Percentiles rank a stretch among this genome's conserved stretches.
phyloP scores from a whole-genome alignment of 2,329 filamentous ascomycete species.

The Cercospora brassicicola region DNA sequence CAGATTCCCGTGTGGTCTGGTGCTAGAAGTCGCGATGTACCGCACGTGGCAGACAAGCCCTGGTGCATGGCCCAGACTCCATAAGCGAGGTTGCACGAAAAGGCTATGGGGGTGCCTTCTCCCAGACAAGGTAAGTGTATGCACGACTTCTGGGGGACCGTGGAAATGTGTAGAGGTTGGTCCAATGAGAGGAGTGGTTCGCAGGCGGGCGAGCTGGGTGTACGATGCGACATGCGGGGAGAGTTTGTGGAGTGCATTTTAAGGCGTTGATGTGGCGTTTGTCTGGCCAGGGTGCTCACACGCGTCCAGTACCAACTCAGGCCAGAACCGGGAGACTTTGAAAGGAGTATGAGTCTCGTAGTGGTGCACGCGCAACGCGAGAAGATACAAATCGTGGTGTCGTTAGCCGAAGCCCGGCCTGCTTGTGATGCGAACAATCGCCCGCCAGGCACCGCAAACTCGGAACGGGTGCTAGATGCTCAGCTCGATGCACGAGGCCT shows the following conservation, averaged over 20 bases:
- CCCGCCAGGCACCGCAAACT: background rate
- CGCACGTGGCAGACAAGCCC: slow-evolving; percentile 9
- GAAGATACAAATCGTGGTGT: background rate
- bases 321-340: background rate
- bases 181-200: slow-evolving; percentile 1
- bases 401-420: background rate
- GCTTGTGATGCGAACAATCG: background rate
- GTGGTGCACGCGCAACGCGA: background rate
- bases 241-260: slow-evolving; percentile 8
- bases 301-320: background rate
- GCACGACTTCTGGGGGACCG: background rate
- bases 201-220: background rate
- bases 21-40: background rate
- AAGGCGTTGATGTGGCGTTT: slow-evolving; percentile 3
- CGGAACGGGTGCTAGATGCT: background rate
- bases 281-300: slow-evolving; percentile 2
- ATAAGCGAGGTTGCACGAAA: background rate
- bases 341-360: background rate
- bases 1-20: background rate
- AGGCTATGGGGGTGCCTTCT: background rate
- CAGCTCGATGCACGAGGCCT: background rate
- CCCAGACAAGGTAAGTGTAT: background rate
- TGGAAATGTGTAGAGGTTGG: background rate
- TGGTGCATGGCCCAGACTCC: slow-evolving; percentile 7
- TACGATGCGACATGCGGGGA: background rate